Base-by-base conservation (phyloP, 2,329 filamentous ascomycete species). In the Arthrobotrys iridis region DNA sequence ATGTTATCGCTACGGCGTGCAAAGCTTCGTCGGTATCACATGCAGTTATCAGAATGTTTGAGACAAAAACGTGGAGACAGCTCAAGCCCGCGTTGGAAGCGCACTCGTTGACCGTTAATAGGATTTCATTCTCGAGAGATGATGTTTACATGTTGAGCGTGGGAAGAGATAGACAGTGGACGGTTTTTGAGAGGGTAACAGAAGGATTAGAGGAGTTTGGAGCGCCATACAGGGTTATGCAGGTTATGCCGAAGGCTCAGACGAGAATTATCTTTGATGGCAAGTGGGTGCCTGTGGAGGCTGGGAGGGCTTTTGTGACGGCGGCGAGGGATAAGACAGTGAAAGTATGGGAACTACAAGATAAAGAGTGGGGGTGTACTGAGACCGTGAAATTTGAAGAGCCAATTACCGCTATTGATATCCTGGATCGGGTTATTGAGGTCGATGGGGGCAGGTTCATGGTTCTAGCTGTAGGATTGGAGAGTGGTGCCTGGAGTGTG, bases 11-110 rank as follows among this genome's bases (percentile, higher is more conserved):
- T 30, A 97, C 93, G 62, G 93, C 95, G 1, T 99, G 95, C 84
- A 92, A 91, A 80, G 95, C 95, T 15, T 96, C 90, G 80, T 96
- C 93, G 0, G 86, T 94, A 67, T 95, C 97, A 81, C 95, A 99
- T 81, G 95, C 95, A 45, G 93, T 98, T 40, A 92, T 99, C 79
- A 89, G 95, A 18, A 82, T 99, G 5, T 98, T 96, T 80, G 93
- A 96, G 81, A 95, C 93, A 10, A 87, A 88, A 46, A 62, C 58
- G 11, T 99, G 95, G 95, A 90, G 92, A 15, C 93, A 99, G 83
- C 84, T 97, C 43, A 89, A 88, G 72, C 93, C 94, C 1, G 87
- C 94, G 0, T 85, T 99, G 28, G 87, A 88, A n/a, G 91, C 91
- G 0, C 95, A 99, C 82, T 89, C 91, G 0, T 85, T 98, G 63